phyloP scores from a whole-genome alignment of 108 stramenopile genomes.

The Skeletonema tropicum region DNA sequence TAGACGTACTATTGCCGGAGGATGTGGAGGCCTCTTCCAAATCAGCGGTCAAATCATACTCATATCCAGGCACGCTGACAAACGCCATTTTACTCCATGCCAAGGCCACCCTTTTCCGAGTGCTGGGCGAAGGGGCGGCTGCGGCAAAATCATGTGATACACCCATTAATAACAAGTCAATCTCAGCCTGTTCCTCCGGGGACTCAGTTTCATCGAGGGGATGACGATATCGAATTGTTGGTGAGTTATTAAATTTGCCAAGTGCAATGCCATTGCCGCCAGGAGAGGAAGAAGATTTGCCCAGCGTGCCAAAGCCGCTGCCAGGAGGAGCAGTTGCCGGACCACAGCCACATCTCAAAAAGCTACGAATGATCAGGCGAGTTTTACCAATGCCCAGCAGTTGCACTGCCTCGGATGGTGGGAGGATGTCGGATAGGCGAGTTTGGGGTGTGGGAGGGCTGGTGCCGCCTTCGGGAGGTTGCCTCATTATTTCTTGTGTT shows the following conservation, averaged over 20 bases:
- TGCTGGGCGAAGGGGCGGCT: not conserved
- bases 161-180: slow-evolving; percentile 37
- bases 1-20: not conserved
- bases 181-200: slow-evolving; percentile 44
- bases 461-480: not conserved
- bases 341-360: slow-evolving; percentile 40
- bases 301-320: not conserved
- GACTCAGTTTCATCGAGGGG: slow-evolving; percentile 29
- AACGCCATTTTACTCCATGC: slow-evolving; percentile 57
- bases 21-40: slow-evolving; percentile 1
- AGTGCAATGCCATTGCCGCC: slow-evolving; percentile 29
- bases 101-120: slow-evolving; percentile 45
- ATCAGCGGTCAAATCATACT: slow-evolving; percentile 16
- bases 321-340: not conserved
- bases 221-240: slow-evolving; percentile 30
- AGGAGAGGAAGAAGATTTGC: not conserved
- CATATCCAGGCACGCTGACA: slow-evolving; percentile 17
- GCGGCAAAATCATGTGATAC: slow-evolving; percentile 36
- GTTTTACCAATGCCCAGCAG: slow-evolving; percentile 60
- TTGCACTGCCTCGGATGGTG: slow-evolving; percentile 61
- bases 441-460: slow-evolving; percentile 12
- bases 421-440: slow-evolving; percentile 64
- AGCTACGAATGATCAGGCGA: slow-evolving; percentile 47
- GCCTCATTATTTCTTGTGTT: not conserved
- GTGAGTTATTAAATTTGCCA: no score